phyloP scores from a whole-genome alignment of 805 yeast species.

The Blastobotrys robertii region DNA sequence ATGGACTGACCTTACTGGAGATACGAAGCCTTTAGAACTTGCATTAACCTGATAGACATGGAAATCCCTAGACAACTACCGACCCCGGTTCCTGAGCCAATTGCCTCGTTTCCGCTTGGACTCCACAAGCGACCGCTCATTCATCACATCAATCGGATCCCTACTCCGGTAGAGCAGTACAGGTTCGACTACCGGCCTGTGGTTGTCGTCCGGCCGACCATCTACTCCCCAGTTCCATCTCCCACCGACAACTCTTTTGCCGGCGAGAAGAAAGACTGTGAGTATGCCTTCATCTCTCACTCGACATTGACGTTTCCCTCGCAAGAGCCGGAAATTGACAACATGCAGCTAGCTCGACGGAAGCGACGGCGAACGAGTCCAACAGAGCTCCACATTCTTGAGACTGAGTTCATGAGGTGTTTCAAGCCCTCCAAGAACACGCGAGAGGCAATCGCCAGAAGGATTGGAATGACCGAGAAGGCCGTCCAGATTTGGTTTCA shows the following conservation, averaged over 20 bases:
- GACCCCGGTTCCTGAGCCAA: too few species aligned
- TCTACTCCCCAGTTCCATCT: too few species aligned
- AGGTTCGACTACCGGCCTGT: too few species aligned
- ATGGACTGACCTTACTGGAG: too few species aligned
- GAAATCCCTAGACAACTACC: too few species aligned
- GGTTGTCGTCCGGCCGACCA: too few species aligned
- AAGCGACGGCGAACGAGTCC: slow-evolving; percentile 94
- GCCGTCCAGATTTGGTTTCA: slow-evolving; percentile 99
- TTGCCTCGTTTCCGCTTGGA: too few species aligned
- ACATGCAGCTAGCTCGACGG: slow-evolving; percentile 86
- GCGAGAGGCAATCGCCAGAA: slow-evolving; percentile 68
- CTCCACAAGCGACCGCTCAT: too few species aligned
- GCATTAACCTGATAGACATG: too few species aligned
- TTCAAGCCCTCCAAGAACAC: slow-evolving; percentile 71
- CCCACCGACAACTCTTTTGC: not conserved
- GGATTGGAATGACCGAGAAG: slow-evolving; percentile 89
- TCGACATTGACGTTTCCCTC: slow-evolving; percentile 78
- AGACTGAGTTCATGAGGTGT: slow-evolving; percentile 66
- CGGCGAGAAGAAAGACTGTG: slow-evolving; percentile 1
- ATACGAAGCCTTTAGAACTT: too few species aligned
- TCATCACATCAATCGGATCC: too few species aligned
- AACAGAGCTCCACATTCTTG: slow-evolving; percentile 70
- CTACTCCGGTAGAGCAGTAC: too few species aligned
- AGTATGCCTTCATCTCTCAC: slow-evolving; percentile 77
- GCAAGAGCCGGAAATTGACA: slow-evolving; percentile 74